Percentiles rank a stretch among this genome's conserved stretches.
phyloP scores from a whole-genome alignment of 1,284 basidiomycete genomes.

The Porodaedalea pini region DNA sequence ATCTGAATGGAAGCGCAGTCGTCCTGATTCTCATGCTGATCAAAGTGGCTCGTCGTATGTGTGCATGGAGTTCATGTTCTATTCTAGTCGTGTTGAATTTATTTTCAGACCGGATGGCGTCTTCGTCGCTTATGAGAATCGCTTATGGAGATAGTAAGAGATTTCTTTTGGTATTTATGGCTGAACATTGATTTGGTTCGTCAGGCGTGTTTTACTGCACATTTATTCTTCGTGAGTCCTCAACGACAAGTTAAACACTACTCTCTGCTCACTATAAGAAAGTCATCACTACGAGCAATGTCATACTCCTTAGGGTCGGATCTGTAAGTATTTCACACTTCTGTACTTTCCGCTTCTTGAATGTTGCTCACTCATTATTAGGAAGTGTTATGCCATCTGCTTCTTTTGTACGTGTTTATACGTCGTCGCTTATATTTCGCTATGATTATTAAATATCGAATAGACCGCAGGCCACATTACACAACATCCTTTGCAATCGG shows the following conservation, averaged over 20 bases:
- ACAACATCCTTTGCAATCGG: slow-evolving; percentile 14
- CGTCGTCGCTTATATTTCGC: not conserved
- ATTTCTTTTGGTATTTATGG: not conserved
- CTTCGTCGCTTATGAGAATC: slow-evolving; percentile 1
- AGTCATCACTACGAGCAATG: slow-evolving; percentile 11
- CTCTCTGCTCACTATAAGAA: not conserved
- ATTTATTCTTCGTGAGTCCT: slow-evolving; percentile 4
- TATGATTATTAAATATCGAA: not conserved
- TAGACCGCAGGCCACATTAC: slow-evolving; percentile 8
- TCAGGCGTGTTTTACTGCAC: slow-evolving; percentile 9
- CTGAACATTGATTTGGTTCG: not conserved
- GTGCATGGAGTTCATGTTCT: not conserved
- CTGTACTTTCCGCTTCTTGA: not conserved
- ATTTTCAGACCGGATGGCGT: not conserved
- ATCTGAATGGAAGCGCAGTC: not conserved
- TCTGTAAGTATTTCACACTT: not conserved
- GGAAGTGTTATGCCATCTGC: slow-evolving; percentile 9
- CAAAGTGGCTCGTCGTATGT: not conserved
- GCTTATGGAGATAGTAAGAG: slow-evolving; percentile 8
- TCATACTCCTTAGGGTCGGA: slow-evolving; percentile 5
- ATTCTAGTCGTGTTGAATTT: not conserved
- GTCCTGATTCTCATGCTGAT: slow-evolving; percentile 5
- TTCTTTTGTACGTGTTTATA: slow-evolving; percentile 4
- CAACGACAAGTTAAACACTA: not conserved
- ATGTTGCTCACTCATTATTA: not conserved